A percentile compares a stretch with the other conserved stretches of the same genome.
These are phyloP conservation scores for Saccharomyces hybrid DNA, from an alignment of 1,139 yeast species.

Conservation along the genomic window DNA sequence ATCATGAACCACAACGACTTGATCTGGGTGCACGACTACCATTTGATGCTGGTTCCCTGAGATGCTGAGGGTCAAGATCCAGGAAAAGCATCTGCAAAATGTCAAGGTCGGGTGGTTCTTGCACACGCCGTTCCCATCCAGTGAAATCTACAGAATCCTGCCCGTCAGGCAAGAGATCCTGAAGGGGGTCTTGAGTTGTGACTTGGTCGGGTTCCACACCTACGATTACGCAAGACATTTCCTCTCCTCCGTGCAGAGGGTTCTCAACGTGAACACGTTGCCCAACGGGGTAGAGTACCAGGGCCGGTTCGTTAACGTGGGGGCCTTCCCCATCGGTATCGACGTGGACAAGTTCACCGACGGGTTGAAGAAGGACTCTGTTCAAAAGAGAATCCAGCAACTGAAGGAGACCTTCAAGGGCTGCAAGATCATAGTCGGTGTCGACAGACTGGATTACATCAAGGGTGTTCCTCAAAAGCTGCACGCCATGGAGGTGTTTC, in stretches of 20 bases:
- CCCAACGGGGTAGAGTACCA: conserved; percentile 86
- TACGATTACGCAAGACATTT: conserved; percentile 99
- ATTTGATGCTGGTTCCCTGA: conserved; percentile 92
- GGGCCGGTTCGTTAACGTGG: conserved; percentile 74
- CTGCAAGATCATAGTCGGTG: conserved; percentile 86
- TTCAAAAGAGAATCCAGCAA: conserved; percentile 55
- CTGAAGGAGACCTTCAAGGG: conserved; percentile 57
- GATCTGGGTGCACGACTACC: conserved; percentile 98
- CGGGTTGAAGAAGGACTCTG: conserved; percentile 61
- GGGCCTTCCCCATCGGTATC: conserved; percentile 97
- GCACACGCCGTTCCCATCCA: conserved; percentile 97
- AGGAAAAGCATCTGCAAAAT: conserved; percentile 38
- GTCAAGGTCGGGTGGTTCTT: conserved; percentile 85
- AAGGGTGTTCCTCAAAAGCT: conserved; percentile 96
- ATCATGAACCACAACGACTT: conserved; percentile 77
- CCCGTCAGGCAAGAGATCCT: conserved; percentile 93
- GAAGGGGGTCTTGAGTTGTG: conserved; percentile 87
- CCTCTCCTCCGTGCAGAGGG: conserved; percentile 81
- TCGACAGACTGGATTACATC: conserved; percentile 89
- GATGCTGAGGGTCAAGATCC: conserved; percentile 58
- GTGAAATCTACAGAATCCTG: conserved; percentile 88
- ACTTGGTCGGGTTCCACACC: conserved; percentile 96
- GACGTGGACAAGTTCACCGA: conserved; percentile 86
- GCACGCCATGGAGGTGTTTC: conserved; percentile 89
- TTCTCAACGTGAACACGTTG: conserved; percentile 70